A percentile compares a stretch with the other conserved stretches of the same genome.
phyloP scores from a whole-genome alignment of 2,329 filamentous ascomycete genomes.

The Xylaria sp. region DNA sequence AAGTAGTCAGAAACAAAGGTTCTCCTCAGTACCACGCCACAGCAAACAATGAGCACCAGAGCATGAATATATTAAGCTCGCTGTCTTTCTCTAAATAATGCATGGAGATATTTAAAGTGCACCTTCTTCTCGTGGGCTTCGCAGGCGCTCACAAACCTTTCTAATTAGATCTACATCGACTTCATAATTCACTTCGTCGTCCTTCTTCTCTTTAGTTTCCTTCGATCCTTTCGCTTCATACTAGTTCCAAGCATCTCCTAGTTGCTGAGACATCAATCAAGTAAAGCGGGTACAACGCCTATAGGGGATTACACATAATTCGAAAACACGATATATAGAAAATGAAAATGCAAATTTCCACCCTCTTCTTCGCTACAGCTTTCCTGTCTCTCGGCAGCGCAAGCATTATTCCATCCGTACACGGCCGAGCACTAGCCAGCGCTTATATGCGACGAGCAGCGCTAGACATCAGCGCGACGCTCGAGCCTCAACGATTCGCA shows the following conservation, averaged over 20 bases:
- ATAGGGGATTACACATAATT: too few relatives aligned
- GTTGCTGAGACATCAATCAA: neutral
- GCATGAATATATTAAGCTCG: too few relatives aligned
- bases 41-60: conserved; percentile 1
- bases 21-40: neutral
- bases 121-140: neutral
- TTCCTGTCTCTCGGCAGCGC: conserved; percentile 28
- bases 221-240: conserved; percentile 16
- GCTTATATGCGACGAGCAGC: conserved; percentile 9
- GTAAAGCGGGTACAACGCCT: too few relatives aligned
- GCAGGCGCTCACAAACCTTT: too few relatives aligned
- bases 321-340: neutral
- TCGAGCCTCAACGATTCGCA: conserved; percentile 28
- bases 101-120: neutral
- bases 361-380: conserved; percentile 15
- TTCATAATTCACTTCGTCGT: conserved; percentile 2
- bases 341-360: conserved; percentile 28
- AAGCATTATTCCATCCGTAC: conserved; percentile 27
- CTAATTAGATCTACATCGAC: neutral
- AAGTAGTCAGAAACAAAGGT: neutral
- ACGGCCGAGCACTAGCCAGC: neutral
- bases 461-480: conserved; percentile 10
- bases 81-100: too few relatives aligned
- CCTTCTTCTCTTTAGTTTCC: neutral
- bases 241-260: neutral